A percentile compares a stretch with the other conserved stretches of the same genome.
phyloP scores from a whole-genome alignment of 1,284 basidiomycete species.

The Leccinum griseonigrum region DNA sequence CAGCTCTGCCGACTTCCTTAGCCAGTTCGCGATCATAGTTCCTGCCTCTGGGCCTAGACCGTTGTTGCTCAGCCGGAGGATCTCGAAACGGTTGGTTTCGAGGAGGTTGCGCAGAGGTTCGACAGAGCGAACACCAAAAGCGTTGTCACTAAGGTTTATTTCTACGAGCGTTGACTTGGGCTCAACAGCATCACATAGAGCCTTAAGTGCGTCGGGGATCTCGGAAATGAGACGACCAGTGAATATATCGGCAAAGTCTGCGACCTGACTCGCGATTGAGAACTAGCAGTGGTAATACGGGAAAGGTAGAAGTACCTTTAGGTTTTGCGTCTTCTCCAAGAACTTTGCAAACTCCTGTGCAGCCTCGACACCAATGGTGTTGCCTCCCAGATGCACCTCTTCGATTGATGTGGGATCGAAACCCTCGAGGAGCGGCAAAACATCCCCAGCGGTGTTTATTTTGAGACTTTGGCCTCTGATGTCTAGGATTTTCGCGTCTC shows the following conservation, averaged over 20 bases:
- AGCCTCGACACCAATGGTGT: constrained; percentile 95
- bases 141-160: constrained; percentile 94
- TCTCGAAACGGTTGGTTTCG: constrained; percentile 70
- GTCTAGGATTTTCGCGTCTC: constrained; percentile 25
- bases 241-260: constrained; percentile 97
- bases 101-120: constrained; percentile 94
- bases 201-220: constrained; percentile 88
- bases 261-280: constrained; percentile 57
- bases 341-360: constrained; percentile 84
- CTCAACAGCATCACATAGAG: constrained; percentile 86
- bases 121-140: constrained; percentile 94
- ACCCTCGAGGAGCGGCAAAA: constrained; percentile 73
- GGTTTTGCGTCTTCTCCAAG: constrained; percentile 63
- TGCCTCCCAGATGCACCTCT: constrained; percentile 93
- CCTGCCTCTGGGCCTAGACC: constrained; percentile 95
- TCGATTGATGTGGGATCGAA: constrained; percentile 69
- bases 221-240: constrained; percentile 95
- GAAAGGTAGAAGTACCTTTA: constrained; percentile 56
- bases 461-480: constrained; percentile 54
- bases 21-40: constrained; percentile 80
- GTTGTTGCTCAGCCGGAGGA: constrained; percentile 95
- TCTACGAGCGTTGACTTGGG: constrained; percentile 80
- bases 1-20: constrained; percentile 74
- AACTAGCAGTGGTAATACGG: constrained; percentile 2
- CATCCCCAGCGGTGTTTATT: constrained; percentile 77